phyloP scores from a whole-genome alignment of 352 stramenopile species.

The Phytophthora ohioensis region DNA sequence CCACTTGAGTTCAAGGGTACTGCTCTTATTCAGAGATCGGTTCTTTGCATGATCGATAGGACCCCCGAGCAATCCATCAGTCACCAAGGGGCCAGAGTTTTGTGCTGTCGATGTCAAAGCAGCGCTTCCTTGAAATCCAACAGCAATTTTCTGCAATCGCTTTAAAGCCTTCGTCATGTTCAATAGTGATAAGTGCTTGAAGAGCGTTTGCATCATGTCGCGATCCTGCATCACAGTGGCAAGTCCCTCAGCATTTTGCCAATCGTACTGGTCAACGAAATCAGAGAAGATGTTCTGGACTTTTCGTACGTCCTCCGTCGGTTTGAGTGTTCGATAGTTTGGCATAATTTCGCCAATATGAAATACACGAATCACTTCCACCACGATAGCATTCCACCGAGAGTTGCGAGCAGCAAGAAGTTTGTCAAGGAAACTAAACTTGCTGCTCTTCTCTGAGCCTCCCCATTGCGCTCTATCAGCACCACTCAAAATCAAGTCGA shows the following conservation, averaged over 20 bases:
- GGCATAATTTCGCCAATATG: slow-evolving; percentile 13
- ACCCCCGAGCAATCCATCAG: slow-evolving; percentile 3
- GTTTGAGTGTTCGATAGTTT: not conserved
- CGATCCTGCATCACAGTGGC: slow-evolving; percentile 30
- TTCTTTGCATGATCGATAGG: slow-evolving; percentile 46
- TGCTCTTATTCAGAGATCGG: slow-evolving; percentile 17
- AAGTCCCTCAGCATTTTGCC: slow-evolving; percentile 57
- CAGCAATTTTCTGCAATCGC: slow-evolving; percentile 46
- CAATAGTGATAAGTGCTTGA: slow-evolving; percentile 38
- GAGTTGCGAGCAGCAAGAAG: slow-evolving; percentile 36
- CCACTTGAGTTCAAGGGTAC: slow-evolving; percentile 33
- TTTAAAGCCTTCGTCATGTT: slow-evolving; percentile 71
- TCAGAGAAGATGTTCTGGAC: slow-evolving; percentile 31
- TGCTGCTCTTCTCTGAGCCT: slow-evolving; percentile 6
- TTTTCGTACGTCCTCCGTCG: slow-evolving; percentile 15
- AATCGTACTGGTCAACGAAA: slow-evolving; percentile 54
- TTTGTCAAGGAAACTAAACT: slow-evolving; percentile 29
- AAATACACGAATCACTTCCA: slow-evolving; percentile 62
- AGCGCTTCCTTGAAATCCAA: not conserved
- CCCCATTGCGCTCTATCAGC: slow-evolving; percentile 6
- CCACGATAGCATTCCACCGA: slow-evolving; percentile 59
- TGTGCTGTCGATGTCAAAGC: not conserved
- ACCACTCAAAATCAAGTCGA: slow-evolving; percentile 33
- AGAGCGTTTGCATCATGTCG: slow-evolving; percentile 41
- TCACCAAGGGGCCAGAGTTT: not conserved